Evolutionary conservation across 2,329 filamentous ascomycete species (phyloP).

Genomic region (Metarhizium robertsii): DNA sequence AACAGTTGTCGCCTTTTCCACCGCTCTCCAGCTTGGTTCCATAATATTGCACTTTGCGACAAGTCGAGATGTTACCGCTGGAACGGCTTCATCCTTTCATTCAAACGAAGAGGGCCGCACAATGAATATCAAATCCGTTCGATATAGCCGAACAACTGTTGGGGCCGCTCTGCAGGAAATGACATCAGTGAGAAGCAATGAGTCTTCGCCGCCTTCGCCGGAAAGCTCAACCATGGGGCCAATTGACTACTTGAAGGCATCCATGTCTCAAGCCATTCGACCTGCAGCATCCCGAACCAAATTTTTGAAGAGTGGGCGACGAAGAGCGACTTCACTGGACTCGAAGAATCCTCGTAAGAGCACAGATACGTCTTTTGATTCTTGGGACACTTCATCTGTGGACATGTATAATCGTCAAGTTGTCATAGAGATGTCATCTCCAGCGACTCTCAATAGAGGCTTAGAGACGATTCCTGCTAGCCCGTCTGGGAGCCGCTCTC

Average conservation of each 20-base stretch:
- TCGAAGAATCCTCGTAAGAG: conserved; percentile 28
- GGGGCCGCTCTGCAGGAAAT: conserved; percentile 21
- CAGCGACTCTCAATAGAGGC: conserved; percentile 36
- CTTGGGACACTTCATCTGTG: conserved; percentile 64
- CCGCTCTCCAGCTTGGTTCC: conserved; percentile 39
- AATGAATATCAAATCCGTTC: conserved; percentile 40
- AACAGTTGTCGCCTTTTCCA: conserved; percentile 34
- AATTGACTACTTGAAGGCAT: conserved; percentile 23
- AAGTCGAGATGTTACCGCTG: conserved; percentile 19
- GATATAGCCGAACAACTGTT: conserved; percentile 37
- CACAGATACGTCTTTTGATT: conserved; percentile 58
- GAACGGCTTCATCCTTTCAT: conserved; percentile 16
- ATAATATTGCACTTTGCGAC: conserved; percentile 34
- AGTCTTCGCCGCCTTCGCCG: conserved; percentile 33
- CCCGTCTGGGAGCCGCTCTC: conserved; percentile 53
- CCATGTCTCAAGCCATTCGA: conserved; percentile 36
- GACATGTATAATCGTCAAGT: conserved; percentile 52
- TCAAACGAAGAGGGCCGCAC: conserved; percentile 15
- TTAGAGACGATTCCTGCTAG: conserved; percentile 65
- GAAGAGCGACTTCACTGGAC: conserved; percentile 39
- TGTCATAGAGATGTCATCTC: conserved; percentile 40
- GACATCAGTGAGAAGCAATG: conserved; percentile 26
- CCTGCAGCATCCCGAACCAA: conserved; percentile 49
- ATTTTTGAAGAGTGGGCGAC: conserved; percentile 36
- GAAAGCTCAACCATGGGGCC: conserved; percentile 15